Evolutionary conservation across 1,284 basidiomycete genomes (phyloP), one percentile per base, ranked within the genome.

Genomic region (Sphaerobolus stellatus): DNA sequence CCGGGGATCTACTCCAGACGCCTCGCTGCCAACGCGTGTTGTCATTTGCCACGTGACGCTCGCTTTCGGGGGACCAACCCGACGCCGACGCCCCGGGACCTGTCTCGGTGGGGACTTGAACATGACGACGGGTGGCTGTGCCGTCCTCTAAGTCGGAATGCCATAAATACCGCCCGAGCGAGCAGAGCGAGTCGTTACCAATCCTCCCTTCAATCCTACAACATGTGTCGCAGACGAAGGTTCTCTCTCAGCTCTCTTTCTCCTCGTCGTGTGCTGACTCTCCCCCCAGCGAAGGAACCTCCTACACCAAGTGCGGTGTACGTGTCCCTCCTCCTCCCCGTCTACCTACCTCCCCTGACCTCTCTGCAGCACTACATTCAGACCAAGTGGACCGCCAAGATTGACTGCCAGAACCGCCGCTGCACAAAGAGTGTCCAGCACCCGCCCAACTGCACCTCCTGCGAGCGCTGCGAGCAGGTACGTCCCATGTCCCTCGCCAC

Each of bases 151-250:
- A n/a, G n/a, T n/a, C n/a, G n/a, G n/a, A n/a, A n/a, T n/a, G n/a
- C n/a, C n/a, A n/a, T n/a, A n/a, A n/a, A n/a, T n/a, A n/a, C n/a
- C n/a, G n/a, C n/a, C n/a, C n/a, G n/a, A n/a, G n/a, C n/a, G n/a
- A n/a, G n/a, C n/a, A n/a, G n/a, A n/a, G n/a, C n/a, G n/a, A n/a
- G n/a, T n/a, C n/a, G n/a, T n/a, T n/a, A n/a, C n/a, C n/a, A n/a
- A n/a, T 56, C 61, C 27, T n/a, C 36, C 41, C 8, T 29, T 30
- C 38, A 18, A 24, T 24, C 34, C 27, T 4, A 28, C 36, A 45
- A 30, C 63, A 89, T 90, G 87, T 90, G 87, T 74, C 81, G 82
- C 64, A 80, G 86, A 59, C 78, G 82, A 66, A 88, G 86, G 88
- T 88, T 60, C 54, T 24, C 83, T 78, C 5, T 29, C 47, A n/a